Conservation (phyloP, 192 early-diverging fungal species). For the Rhizophagus prolifer region DNA sequence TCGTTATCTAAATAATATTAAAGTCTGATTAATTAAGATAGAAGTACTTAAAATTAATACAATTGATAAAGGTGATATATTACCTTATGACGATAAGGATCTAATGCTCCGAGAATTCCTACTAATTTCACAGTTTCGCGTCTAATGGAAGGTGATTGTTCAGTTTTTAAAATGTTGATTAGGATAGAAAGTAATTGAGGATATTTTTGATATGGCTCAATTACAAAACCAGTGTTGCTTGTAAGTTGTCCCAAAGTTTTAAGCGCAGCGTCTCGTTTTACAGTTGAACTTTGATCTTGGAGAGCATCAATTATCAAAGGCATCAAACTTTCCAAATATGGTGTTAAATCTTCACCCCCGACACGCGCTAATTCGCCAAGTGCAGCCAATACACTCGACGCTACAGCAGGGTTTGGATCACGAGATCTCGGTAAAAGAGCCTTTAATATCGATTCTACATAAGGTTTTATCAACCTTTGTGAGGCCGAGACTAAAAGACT, state of each 20-base stretch:
- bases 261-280: constrained; percentile 86
- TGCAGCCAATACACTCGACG: constrained; percentile 74
- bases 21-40: background rate
- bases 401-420: constrained; percentile 75
- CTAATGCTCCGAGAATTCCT: constrained; percentile 92
- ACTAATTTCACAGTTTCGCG: constrained; percentile 85
- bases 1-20: constrained; percentile 43
- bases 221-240: constrained; percentile 83
- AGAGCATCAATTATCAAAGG: constrained; percentile 86
- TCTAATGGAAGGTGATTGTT: constrained; percentile 70
- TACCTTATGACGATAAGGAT: constrained; percentile 81
- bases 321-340: constrained; percentile 79
- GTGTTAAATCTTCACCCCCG: constrained; percentile 78
- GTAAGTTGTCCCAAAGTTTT: constrained; percentile 83
- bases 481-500: constrained; percentile 74
- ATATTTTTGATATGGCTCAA: constrained; percentile 86
- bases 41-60: background rate
- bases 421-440: constrained; percentile 81
- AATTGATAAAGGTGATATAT: no score
- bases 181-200: constrained; percentile 80
- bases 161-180: constrained; percentile 79
- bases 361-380: constrained; percentile 83
- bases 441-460: constrained; percentile 84
- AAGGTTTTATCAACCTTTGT: constrained; percentile 83
- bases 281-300: constrained; percentile 79